Evolutionary conservation across 768 basidiomycete genomes (phyloP).

Genomic region (Stropharia rugosoannulata): DNA sequence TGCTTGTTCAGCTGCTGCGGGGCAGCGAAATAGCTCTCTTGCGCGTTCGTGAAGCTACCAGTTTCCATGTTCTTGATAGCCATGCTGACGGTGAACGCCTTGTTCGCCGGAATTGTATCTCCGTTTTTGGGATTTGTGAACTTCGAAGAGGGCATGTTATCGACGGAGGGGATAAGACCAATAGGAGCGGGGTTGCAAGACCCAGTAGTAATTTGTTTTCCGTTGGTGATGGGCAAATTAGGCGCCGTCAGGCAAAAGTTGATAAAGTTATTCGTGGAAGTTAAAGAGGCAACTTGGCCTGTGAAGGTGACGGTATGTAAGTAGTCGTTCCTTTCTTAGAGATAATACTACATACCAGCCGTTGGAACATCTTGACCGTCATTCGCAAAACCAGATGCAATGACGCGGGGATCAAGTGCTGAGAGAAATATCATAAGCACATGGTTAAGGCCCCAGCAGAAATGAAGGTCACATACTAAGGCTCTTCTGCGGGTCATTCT

Average conservation of each 20-base stretch:
- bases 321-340: neutral
- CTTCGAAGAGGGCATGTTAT: constrained; percentile 46
- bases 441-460: neutral
- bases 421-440: constrained; percentile 1
- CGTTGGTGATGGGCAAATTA: constrained; percentile 50
- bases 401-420: constrained; percentile 51
- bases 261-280: constrained; percentile 60
- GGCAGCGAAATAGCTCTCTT: constrained; percentile 51
- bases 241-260: constrained; percentile 46
- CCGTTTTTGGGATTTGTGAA: constrained; percentile 43
- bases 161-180: constrained; percentile 45
- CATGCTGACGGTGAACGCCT: constrained; percentile 51
- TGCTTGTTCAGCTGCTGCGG: constrained; percentile 50
- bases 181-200: constrained; percentile 61
- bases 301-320: neutral
- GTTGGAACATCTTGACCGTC: constrained; percentile 41
- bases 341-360: constrained; percentile 24
- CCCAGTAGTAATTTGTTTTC: constrained; percentile 43
- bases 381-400: constrained; percentile 47
- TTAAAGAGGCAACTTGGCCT: constrained; percentile 49
- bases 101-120: constrained; percentile 40
- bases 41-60: constrained; percentile 55
- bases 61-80: constrained; percentile 41
- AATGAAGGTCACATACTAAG: constrained; percentile 26
- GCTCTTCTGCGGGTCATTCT: constrained; percentile 43